Evolutionary conservation across 495 filamentous ascomycete genomes (phyloP).

Genomic region (Penicillium goetzii): DNA sequence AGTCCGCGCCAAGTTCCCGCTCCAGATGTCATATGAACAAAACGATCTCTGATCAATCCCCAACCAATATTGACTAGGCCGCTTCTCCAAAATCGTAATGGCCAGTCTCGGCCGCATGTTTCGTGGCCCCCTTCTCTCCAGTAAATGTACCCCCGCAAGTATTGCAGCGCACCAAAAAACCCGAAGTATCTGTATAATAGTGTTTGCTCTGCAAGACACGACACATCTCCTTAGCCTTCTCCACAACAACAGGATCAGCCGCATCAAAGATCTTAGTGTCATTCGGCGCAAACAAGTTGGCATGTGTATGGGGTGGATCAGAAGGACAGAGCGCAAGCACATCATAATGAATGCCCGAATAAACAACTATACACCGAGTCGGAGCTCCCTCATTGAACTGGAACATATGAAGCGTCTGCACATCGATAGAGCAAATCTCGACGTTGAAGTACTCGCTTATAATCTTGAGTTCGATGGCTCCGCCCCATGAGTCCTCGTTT

Average conservation of each 20-base stretch:
- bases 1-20: conserved; percentile 1
- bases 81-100: conserved; percentile 77
- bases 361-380: conserved; percentile 80
- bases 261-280: conserved; percentile 81
- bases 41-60: background rate
- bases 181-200: conserved; percentile 90
- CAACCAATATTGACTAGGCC: conserved; percentile 21
- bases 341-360: conserved; percentile 96
- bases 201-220: conserved; percentile 68
- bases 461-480: conserved; percentile 86
- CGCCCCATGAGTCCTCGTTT: conserved; percentile 83
- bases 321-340: conserved; percentile 76
- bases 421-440: conserved; percentile 86
- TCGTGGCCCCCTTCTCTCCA: conserved; percentile 70
- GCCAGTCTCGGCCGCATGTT: conserved; percentile 68
- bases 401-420: conserved; percentile 68
- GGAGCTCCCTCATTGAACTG: conserved; percentile 78
- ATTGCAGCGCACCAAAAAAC: conserved; percentile 82
- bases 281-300: conserved; percentile 65
- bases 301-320: conserved; percentile 57
- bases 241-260: conserved; percentile 67
- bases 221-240: conserved; percentile 72
- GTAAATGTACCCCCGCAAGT: conserved; percentile 70
- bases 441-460: conserved; percentile 83
- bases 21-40: background rate